Evolutionary conservation across 305 asterid genomes (phyloP).

Genomic region (Fraxinus ornus): DNA sequence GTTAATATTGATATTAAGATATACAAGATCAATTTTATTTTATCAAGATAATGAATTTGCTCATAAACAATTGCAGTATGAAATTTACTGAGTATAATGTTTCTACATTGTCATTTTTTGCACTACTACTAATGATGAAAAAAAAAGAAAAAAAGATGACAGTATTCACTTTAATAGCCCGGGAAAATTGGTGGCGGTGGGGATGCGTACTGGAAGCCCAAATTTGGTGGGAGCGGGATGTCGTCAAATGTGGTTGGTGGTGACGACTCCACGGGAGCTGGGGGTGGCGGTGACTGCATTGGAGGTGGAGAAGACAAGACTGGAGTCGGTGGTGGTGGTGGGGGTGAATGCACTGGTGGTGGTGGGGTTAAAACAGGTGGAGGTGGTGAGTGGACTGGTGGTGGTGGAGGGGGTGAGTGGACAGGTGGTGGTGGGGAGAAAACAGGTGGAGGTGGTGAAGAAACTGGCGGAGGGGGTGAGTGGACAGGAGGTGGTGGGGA

Average conservation of each 20-base stretch:
- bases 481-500: not conserved
- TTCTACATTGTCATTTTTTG: not conserved
- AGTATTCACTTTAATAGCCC: constrained; percentile 28
- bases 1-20: not conserved
- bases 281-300: not conserved
- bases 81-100: not conserved
- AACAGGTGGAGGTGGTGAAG: not conserved
- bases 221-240: constrained; percentile 26
- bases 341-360: not conserved
- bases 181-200: constrained; percentile 42
- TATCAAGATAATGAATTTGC: not conserved
- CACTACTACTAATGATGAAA: not conserved
- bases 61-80: not conserved
- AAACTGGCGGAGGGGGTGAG: not conserved
- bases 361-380: constrained; percentile 8
- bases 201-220: constrained; percentile 29
- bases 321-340: not conserved
- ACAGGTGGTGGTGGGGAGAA: not conserved
- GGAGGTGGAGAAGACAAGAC: not conserved
- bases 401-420: not conserved
- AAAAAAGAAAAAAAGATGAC: not conserved
- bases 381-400: not conserved
- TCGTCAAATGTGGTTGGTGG: constrained; percentile 19
- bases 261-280: not conserved
- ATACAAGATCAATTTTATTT: not conserved